These are phyloP conservation scores for Isochrysis galbana DNA, from an alignment of 78 protist species.

Conservation along the genomic window DNA sequence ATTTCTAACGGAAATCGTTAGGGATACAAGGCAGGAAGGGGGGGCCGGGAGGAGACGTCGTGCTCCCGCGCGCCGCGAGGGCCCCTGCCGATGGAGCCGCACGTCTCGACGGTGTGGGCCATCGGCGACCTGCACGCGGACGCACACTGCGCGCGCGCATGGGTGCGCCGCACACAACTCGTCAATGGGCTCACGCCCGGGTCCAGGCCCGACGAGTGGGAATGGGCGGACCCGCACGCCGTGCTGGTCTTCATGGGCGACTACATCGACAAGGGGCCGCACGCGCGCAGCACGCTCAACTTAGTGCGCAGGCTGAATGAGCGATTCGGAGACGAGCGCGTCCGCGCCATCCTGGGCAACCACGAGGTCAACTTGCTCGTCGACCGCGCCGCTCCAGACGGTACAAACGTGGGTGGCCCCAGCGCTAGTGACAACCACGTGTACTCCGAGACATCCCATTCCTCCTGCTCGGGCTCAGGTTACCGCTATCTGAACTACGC, in stretches of 20 bases:
- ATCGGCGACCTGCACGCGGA: neutral
- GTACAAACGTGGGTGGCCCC: too few relatives aligned
- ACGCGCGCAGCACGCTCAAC: neutral
- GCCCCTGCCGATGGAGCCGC: too few relatives aligned
- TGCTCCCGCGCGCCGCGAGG: too few relatives aligned
- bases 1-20: too few relatives aligned
- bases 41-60: too few relatives aligned
- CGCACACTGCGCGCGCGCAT: neutral
- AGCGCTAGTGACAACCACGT: too few relatives aligned
- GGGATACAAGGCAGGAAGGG: too few relatives aligned
- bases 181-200: neutral
- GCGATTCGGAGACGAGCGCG: neutral
- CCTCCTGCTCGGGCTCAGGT: too few relatives aligned
- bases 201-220: neutral
- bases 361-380: neutral
- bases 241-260: neutral
- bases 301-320: neutral
- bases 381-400: neutral
- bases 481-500: neutral
- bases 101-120: too few relatives aligned
- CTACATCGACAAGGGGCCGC: neutral
- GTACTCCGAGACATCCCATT: too few relatives aligned
- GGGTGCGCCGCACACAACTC: neutral
- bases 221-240: neutral
- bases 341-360: neutral